Base-by-base conservation (phyloP, 164 flowering plant genomes). In the Santalum album region DNA sequence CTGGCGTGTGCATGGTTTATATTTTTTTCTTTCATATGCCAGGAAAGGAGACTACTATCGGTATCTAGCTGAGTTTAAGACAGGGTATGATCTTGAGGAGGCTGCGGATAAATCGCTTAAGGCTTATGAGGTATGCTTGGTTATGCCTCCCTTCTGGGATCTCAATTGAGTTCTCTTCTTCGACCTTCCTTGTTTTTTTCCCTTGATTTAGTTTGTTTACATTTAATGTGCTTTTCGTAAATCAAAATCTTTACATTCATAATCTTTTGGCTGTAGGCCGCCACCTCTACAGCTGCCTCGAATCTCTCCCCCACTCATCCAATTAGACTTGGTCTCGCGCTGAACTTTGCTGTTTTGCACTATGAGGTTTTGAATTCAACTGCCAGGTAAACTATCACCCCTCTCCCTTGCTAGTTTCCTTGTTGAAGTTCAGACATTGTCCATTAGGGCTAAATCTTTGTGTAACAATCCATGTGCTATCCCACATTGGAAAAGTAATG, bases 11-110 rank as follows among this genome's bases (percentile, higher is more conserved):
- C 35, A 42, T n/a, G 45, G 15, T 24, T 55, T 45, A 15, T 46
- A 2, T 21, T 24, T 21, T 21, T 61, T 56, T 17, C 9, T 4
- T 58, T 10, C 15, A 0, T 26, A 11, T 15, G 39, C 20, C 65
- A 82, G 84, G 85, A 83, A 83, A 60, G 89, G 82, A 46, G 83
- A 80, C 56, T 82, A 82, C 55, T 74, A 53, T 51, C 72, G 88
- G 32, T 79, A 82, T 54, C 49, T 82, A 19, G 82, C 80, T n/a
- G 87, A 82, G 68, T 75, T 82, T 43, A 79, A 77, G 61, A 1
- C 54, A 0, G 78, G 72, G 9, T 49, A 66, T 66, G 81, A 70
- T 16, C 65, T 74, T 17, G 75, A 74, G 53, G 76, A 76, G 53
- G 77, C 73, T 36, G 80, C 83, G 17, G 81, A 78, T 57, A 77